These are phyloP conservation scores for Colletotrichum gigasporum DNA, from an alignment of 2,329 filamentous ascomycete genomes.

Conservation along the genomic window DNA sequence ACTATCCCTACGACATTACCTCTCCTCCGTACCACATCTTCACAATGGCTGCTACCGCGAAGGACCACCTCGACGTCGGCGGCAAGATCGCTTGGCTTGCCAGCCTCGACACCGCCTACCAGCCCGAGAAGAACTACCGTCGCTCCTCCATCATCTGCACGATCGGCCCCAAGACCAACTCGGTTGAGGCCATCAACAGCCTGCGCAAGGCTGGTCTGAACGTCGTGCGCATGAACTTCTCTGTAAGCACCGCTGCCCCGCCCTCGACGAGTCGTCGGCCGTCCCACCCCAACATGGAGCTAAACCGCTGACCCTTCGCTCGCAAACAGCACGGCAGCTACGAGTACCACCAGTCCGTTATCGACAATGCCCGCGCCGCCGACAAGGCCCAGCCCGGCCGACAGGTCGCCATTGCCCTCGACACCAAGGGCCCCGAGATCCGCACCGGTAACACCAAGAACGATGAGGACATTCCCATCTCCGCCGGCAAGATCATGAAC, in stretches of 20 bases:
- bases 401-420: slow-evolving; percentile 93
- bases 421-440: slow-evolving; percentile 73
- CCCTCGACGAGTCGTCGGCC: too few relatives aligned
- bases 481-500: slow-evolving; percentile 86
- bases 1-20: neutral
- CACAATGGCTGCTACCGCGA: slow-evolving; percentile 71
- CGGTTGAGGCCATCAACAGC: slow-evolving; percentile 93
- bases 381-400: slow-evolving; percentile 82
- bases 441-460: slow-evolving; percentile 76
- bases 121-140: slow-evolving; percentile 88
- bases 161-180: slow-evolving; percentile 99
- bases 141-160: slow-evolving; percentile 99
- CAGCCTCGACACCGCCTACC: slow-evolving; percentile 86
- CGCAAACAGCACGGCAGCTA: slow-evolving; percentile 75
- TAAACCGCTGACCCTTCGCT: slow-evolving; percentile 3
- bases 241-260: slow-evolving; percentile 42
- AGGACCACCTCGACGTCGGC: slow-evolving; percentile 86
- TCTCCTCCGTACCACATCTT: neutral
- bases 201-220: slow-evolving; percentile 92
- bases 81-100: slow-evolving; percentile 74
- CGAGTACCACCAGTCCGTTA: slow-evolving; percentile 98
- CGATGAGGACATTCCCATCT: slow-evolving; percentile 89
- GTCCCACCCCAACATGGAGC: neutral
- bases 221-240: slow-evolving; percentile 99
- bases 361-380: slow-evolving; percentile 91